Base-by-base conservation (phyloP, 1,284 basidiomycete species). In the Apiotrichum porosum region DNA sequence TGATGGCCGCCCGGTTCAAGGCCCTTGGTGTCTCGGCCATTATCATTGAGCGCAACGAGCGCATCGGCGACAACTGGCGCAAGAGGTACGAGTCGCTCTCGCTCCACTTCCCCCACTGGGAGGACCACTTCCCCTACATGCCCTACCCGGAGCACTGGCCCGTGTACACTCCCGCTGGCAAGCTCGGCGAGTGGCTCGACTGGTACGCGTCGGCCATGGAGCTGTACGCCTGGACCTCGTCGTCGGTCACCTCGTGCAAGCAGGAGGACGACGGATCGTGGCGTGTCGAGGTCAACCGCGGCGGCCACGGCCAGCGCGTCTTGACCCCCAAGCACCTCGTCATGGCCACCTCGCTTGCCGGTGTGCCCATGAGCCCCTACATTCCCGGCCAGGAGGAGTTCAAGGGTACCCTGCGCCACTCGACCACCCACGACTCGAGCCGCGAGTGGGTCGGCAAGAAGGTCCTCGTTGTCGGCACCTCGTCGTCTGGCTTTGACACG, bases 101-200 rank as follows among this genome's bases (percentile, higher is more conserved):
- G 48, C 69, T 85, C 36, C 82, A 85, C 58, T 79, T 81, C 60
- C 78, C 81, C 17, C 79, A 83, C 42, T 83, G 58, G 59, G 58
- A 53, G 19, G 59, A 65, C 45, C 61, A 65, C 53, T 41, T 82
- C 37, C 76, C 78, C 70, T 82, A 55, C 52, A 77, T 69, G 18
- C 57, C 61, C 3, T 77, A 70, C 53, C 76, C 76, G 21, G 34
- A 58, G 12, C 63, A 68, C 17, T 85, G 83, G 82, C 81, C 83
- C 0, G 78, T 80, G 0, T 82, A 78, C 57, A 78, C 80, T 0
- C 81, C 82, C 1, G 79, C 81, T 14, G 71, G 68, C 18, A 59
- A 75, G 53, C 49, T 52, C 9, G 62, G 57, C 15, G 39, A 54
- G 26, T 71, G 52, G 52, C 47, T 71, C 39, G 62, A 71, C 46